Conservation (phyloP, 1,284 basidiomycete genomes). For the Boletus mariae region DNA sequence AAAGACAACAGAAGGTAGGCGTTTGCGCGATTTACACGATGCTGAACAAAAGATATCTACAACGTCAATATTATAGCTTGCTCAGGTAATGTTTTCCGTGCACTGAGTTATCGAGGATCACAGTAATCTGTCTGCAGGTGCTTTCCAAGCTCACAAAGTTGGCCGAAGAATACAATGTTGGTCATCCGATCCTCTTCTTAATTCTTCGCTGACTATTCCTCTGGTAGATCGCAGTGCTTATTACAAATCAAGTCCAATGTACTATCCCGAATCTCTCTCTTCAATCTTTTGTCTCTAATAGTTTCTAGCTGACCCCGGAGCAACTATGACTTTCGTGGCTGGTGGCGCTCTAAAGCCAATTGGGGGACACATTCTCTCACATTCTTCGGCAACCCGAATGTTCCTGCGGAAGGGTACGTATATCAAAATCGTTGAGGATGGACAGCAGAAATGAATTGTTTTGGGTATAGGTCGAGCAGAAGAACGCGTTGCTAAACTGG, state of each 20-base stretch:
- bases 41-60: not conserved
- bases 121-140: constrained; percentile 50
- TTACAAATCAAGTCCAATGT: constrained; percentile 94
- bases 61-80: constrained; percentile 44
- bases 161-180: constrained; percentile 85
- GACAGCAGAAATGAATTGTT: not conserved
- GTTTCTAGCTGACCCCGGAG: constrained; percentile 80
- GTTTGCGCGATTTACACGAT: not conserved
- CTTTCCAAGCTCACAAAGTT: constrained; percentile 86
- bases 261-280: constrained; percentile 5
- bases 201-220: constrained; percentile 13
- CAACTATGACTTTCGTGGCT: constrained; percentile 91
- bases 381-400: constrained; percentile 81
- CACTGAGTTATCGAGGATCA: constrained; percentile 1
- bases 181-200: constrained; percentile 2
- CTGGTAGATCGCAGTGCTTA: constrained; percentile 72
- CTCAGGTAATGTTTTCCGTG: constrained; percentile 44
- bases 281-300: constrained; percentile 6
- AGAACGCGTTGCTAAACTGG: constrained; percentile 92
- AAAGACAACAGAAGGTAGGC: constrained; percentile 83
- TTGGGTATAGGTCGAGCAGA: constrained; percentile 72
- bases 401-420: constrained; percentile 82
- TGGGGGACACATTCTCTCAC: constrained; percentile 83
- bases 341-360: constrained; percentile 85
- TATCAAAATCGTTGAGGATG: not conserved